phyloP scores from a whole-genome alignment of 176 grass and related monocot species.

The Miscanthus lutarioriparius region DNA sequence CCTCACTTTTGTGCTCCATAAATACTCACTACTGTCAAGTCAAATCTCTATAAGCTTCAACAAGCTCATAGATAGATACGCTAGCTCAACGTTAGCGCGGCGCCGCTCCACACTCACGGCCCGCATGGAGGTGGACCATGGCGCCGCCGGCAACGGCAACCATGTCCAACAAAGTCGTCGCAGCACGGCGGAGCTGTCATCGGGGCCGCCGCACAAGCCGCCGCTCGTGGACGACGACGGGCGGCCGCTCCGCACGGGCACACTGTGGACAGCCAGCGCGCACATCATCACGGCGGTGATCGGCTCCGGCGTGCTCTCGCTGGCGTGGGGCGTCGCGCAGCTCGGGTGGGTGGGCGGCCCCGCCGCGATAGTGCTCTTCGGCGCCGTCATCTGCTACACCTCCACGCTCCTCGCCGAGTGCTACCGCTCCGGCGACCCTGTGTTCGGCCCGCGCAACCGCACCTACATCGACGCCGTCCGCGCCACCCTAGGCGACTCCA shows the following conservation, averaged over 20 bases:
- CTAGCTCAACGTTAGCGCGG: not conserved
- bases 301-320: conserved; percentile 87
- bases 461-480: conserved; percentile 79
- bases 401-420: conserved; percentile 76
- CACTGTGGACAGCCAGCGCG: conserved; percentile 87
- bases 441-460: conserved; percentile 62
- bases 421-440: conserved; percentile 77
- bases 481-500: conserved; percentile 49
- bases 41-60: not conserved
- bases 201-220: not conserved
- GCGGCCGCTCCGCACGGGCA: conserved; percentile 53
- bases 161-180: not conserved
- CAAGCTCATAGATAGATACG: not conserved
- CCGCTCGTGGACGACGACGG: conserved; percentile 56
- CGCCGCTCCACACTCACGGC: not conserved
- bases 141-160: not conserved
- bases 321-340: conserved; percentile 86
- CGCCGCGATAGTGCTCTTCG: conserved; percentile 63
- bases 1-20: not conserved
- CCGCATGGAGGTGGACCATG: too few species aligned
- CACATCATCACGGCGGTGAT: conserved; percentile 94
- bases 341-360: conserved; percentile 84
- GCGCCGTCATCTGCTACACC: conserved; percentile 75
- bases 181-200: not conserved
- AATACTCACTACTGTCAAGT: not conserved